Conservation (phyloP, 2,329 filamentous ascomycete species). For the Simplicillium aogashimaense region DNA sequence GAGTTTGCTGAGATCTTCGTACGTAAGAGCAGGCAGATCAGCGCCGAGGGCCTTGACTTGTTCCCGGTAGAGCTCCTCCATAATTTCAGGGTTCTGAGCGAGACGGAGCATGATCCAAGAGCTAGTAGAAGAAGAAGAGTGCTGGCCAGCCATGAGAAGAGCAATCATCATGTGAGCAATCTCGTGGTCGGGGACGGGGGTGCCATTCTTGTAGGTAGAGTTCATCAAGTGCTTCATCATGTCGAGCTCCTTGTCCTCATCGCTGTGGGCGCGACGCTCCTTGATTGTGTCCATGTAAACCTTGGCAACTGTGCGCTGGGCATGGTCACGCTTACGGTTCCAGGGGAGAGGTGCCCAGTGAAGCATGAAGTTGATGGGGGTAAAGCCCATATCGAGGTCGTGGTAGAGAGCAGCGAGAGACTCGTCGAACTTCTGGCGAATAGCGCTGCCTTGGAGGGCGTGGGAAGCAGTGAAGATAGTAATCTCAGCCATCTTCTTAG, state of each 20-base stretch:
- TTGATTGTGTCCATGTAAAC: slow-evolving; percentile 77
- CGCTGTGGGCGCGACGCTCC: slow-evolving; percentile 47
- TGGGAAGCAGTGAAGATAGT: slow-evolving; percentile 87
- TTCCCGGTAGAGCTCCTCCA: slow-evolving; percentile 76
- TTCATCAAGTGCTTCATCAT: slow-evolving; percentile 91
- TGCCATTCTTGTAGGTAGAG: slow-evolving; percentile 75
- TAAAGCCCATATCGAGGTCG: slow-evolving; percentile 84
- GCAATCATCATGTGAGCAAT: slow-evolving; percentile 93
- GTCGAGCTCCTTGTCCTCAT: slow-evolving; percentile 49
- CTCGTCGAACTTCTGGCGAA: slow-evolving; percentile 71
- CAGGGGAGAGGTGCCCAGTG: slow-evolving; percentile 85
- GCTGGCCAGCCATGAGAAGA: slow-evolving; percentile 83
- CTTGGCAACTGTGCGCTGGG: slow-evolving; percentile 70
- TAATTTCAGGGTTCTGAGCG: slow-evolving; percentile 64
- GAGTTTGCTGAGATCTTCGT: slow-evolving; percentile 69
- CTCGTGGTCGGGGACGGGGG: slow-evolving; percentile 68
- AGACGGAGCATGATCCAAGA: slow-evolving; percentile 80
- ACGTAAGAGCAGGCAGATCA: slow-evolving; percentile 64
- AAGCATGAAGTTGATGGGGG: slow-evolving; percentile 80
- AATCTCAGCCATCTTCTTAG: slow-evolving; percentile 70
- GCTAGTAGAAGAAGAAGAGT: slow-evolving; percentile 76
- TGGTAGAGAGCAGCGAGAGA: slow-evolving; percentile 76
- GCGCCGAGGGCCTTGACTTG: slow-evolving; percentile 64
- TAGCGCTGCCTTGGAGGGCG: slow-evolving; percentile 74
- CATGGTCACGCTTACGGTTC: slow-evolving; percentile 71